Evolutionary conservation across 305 asterid genomes (phyloP).

Genomic region (Solanum hybrid): DNA sequence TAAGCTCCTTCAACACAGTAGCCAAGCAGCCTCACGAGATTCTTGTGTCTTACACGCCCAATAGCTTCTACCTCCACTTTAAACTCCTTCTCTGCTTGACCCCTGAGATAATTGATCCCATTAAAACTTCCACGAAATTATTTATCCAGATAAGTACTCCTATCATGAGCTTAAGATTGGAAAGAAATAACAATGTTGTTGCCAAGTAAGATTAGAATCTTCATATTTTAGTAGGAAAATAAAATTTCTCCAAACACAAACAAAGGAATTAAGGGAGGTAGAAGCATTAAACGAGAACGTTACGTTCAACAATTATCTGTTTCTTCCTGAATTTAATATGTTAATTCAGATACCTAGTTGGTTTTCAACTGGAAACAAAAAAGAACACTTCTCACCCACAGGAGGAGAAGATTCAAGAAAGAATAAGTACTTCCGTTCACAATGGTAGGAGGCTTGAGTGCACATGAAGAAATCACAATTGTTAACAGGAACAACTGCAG

Average conservation of each 20-base stretch:
- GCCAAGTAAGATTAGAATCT: not conserved
- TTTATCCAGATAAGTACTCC: not conserved
- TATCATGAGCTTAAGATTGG: not conserved
- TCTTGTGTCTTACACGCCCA: constrained; percentile 75
- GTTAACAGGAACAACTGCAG: not conserved
- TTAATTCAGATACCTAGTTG: not conserved
- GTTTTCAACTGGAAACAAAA: not conserved
- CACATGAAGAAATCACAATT: not conserved
- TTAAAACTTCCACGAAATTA: not conserved
- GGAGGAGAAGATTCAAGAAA: not conserved
- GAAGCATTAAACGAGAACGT: not conserved
- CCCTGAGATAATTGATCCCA: constrained; percentile 29
- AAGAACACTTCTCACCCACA: not conserved
- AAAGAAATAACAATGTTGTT: not conserved
- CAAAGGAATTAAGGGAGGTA: not conserved
- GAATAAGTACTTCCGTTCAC: not conserved
- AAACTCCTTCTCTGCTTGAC: constrained; percentile 72
- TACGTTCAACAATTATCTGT: not conserved
- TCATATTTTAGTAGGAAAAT: not conserved
- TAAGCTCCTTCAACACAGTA: constrained; percentile 80
- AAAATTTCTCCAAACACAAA: not conserved
- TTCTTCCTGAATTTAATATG: not conserved
- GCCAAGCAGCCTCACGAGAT: constrained; percentile 65
- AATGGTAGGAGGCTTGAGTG: not conserved
- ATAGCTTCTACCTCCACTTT: constrained; percentile 73